These are phyloP conservation scores for Populus hybrid DNA, from an alignment of 441 rosid genomes.

Conservation along the genomic window DNA sequence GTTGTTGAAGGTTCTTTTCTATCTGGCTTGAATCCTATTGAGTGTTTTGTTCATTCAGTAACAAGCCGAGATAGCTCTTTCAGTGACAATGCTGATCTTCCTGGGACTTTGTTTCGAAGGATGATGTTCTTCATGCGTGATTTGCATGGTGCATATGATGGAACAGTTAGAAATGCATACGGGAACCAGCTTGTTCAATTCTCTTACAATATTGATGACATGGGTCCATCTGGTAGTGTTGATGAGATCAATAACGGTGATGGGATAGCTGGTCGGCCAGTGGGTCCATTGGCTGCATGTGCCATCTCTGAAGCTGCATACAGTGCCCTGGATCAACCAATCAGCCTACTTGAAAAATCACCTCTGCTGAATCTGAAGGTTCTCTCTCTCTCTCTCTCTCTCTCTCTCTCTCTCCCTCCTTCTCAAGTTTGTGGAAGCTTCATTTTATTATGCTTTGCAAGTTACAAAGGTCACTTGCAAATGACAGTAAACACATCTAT, in stretches of 20 bases:
- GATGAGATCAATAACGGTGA: slow-evolving; percentile 18
- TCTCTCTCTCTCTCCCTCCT: slow-evolving; percentile 25
- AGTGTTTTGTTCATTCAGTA: slow-evolving; percentile 86
- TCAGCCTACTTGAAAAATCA: slow-evolving; percentile 88
- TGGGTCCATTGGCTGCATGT: slow-evolving; percentile 83
- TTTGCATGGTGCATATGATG: slow-evolving; percentile 69
- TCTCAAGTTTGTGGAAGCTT: slow-evolving; percentile 6
- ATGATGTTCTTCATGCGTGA: slow-evolving; percentile 97
- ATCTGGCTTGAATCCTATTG: slow-evolving; percentile 80
- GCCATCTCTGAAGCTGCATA: slow-evolving; percentile 96
- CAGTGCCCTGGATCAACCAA: slow-evolving; percentile 93
- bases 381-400: slow-evolving; percentile 33
- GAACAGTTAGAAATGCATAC: slow-evolving; percentile 82
- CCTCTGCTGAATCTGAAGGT: slow-evolving; percentile 95
- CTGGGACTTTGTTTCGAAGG: slow-evolving; percentile 81
- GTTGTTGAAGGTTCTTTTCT: slow-evolving; percentile 73
- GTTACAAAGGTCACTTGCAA: neutral
- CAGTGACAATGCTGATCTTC: slow-evolving; percentile 95
- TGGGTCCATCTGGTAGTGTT: neutral
- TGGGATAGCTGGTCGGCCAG: slow-evolving; percentile 64
- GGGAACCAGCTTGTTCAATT: slow-evolving; percentile 87
- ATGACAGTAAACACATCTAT: neutral
- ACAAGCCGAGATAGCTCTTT: slow-evolving; percentile 85
- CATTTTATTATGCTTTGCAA: neutral
- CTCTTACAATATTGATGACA: slow-evolving; percentile 38